phyloP scores from a whole-genome alignment of 2,329 filamentous ascomycete species.

The Dactylonectria macrodidyma region DNA sequence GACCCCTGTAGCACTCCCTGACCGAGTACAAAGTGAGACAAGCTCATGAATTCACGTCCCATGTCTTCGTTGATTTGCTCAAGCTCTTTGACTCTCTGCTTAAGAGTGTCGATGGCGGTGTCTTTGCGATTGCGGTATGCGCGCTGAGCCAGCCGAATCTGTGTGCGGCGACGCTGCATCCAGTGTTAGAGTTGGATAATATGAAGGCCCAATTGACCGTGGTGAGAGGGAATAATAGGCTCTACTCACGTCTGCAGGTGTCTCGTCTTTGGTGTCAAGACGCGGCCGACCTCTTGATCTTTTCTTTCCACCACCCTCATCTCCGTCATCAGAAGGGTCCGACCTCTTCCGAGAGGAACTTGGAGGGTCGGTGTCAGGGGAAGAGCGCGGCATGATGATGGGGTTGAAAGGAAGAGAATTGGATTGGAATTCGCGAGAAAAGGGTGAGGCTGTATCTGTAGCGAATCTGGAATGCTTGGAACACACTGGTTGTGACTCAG shows the following conservation, averaged over 20 bases:
- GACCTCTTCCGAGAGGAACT: slow-evolving; percentile 44
- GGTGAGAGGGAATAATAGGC: slow-evolving; percentile 8
- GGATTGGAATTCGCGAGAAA: not conserved
- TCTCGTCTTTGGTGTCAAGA: slow-evolving; percentile 83
- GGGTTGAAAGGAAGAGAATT: not conserved
- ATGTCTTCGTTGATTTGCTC: slow-evolving; percentile 80
- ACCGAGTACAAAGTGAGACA: slow-evolving; percentile 74
- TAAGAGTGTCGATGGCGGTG: slow-evolving; percentile 80
- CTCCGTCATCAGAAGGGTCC: slow-evolving; percentile 42
- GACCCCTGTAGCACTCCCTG: slow-evolving; percentile 71
- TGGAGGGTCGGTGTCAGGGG: not conserved
- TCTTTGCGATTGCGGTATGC: slow-evolving; percentile 91
- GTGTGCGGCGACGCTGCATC: slow-evolving; percentile 81
- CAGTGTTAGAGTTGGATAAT: slow-evolving; percentile 40
- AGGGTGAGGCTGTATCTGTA: not conserved
- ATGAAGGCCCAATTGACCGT: not conserved
- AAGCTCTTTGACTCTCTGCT: slow-evolving; percentile 79
- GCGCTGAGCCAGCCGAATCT: slow-evolving; percentile 88
- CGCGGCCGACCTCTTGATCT: slow-evolving; percentile 81
- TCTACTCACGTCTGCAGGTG: slow-evolving; percentile 80
- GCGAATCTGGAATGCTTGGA: not conserved
- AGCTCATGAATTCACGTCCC: slow-evolving; percentile 77
- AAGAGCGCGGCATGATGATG: slow-evolving; percentile 3
- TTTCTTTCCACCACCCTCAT: slow-evolving; percentile 65
- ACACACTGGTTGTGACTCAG: too few species aligned